phyloP scores from a whole-genome alignment of 2,329 filamentous ascomycete species.

The Trichophyton equinum region DNA sequence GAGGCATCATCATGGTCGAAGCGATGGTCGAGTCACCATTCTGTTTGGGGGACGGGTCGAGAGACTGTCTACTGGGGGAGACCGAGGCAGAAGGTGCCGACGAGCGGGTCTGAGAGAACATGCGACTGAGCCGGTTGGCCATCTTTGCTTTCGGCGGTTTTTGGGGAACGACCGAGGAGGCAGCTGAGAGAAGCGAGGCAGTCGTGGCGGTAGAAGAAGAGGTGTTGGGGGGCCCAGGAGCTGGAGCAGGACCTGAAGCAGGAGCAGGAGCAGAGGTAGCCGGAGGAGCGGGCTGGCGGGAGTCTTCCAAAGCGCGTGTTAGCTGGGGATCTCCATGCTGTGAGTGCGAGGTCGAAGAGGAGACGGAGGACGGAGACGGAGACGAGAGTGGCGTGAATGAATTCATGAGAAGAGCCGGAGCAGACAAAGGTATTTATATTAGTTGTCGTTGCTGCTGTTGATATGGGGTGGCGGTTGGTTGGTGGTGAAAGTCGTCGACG shows the following conservation, averaged over 20 bases:
- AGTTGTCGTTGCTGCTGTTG: not conserved
- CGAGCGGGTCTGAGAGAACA: slow-evolving; percentile 32
- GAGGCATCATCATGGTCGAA: not conserved
- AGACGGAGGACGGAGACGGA: slow-evolving; percentile 21
- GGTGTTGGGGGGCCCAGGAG: slow-evolving; percentile 7
- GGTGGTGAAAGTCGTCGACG: not conserved
- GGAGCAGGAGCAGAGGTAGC: slow-evolving; percentile 6
- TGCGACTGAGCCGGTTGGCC: slow-evolving; percentile 34
- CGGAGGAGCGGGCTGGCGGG: slow-evolving; percentile 23
- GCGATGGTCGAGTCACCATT: not conserved
- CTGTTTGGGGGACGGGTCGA: not conserved
- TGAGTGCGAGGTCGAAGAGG: slow-evolving; percentile 23
- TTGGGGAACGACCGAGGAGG: slow-evolving; percentile 16
- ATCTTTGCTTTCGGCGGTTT: slow-evolving; percentile 31
- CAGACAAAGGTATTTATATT: too few species aligned
- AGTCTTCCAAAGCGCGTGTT: slow-evolving; percentile 34
- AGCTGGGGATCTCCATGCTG: slow-evolving; percentile 20
- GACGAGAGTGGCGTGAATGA: slow-evolving; percentile 31
- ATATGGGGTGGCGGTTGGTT: slow-evolving; percentile 10
- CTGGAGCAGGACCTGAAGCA: not conserved
- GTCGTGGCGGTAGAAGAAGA: not conserved
- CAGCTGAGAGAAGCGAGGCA: not conserved
- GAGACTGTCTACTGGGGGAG: slow-evolving; percentile 19
- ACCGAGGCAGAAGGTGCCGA: slow-evolving; percentile 14
- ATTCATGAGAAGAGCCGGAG: slow-evolving; percentile 23